A percentile compares a stretch with the other conserved stretches of the same genome.
These are phyloP conservation scores for Apiotrichum akiyoshidainum DNA, from an alignment of 1,284 basidiomycete genomes.

Conservation along the genomic window DNA sequence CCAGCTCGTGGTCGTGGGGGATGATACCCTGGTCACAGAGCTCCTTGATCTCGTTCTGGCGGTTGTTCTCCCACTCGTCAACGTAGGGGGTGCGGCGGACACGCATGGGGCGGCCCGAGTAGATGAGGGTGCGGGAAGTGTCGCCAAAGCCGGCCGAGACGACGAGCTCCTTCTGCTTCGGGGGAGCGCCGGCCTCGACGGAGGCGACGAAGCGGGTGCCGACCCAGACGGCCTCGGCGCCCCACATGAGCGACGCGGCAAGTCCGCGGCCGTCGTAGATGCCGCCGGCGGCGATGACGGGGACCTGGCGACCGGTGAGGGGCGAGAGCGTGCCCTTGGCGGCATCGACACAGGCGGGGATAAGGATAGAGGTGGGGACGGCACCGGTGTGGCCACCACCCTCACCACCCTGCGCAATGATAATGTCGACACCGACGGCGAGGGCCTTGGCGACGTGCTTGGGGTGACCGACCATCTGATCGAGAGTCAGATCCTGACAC, in stretches of 20 bases:
- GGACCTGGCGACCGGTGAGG: slow-evolving; percentile 72
- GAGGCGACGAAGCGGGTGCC: slow-evolving; percentile 83
- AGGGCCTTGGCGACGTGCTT: slow-evolving; percentile 81
- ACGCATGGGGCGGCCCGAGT: slow-evolving; percentile 80
- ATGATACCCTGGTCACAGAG: slow-evolving; percentile 72
- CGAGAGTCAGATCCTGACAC: slow-evolving; percentile 29
- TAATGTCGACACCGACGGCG: slow-evolving; percentile 75
- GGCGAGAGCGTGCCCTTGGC: slow-evolving; percentile 70
- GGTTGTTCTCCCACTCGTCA: slow-evolving; percentile 59
- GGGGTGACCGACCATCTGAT: slow-evolving; percentile 75
- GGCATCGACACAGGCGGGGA: slow-evolving; percentile 74
- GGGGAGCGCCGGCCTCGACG: slow-evolving; percentile 21
- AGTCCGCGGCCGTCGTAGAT: slow-evolving; percentile 80
- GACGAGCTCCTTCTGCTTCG: slow-evolving; percentile 30
- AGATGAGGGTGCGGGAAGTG: slow-evolving; percentile 73
- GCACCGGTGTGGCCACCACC: slow-evolving; percentile 65
- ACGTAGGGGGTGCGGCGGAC: slow-evolving; percentile 79
- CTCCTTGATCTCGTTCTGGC: slow-evolving; percentile 55
- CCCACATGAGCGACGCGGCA: slow-evolving; percentile 80
- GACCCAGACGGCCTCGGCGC: slow-evolving; percentile 82
- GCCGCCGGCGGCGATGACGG: slow-evolving; percentile 80
- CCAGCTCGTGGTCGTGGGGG: slow-evolving; percentile 66
- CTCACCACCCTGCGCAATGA: slow-evolving; percentile 83
- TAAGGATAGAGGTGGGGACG: slow-evolving; percentile 43
- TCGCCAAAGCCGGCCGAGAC: slow-evolving; percentile 47